These are phyloP conservation scores for Cadophora gregata DNA, from an alignment of 2,329 filamentous ascomycete species.

Conservation along the genomic window DNA sequence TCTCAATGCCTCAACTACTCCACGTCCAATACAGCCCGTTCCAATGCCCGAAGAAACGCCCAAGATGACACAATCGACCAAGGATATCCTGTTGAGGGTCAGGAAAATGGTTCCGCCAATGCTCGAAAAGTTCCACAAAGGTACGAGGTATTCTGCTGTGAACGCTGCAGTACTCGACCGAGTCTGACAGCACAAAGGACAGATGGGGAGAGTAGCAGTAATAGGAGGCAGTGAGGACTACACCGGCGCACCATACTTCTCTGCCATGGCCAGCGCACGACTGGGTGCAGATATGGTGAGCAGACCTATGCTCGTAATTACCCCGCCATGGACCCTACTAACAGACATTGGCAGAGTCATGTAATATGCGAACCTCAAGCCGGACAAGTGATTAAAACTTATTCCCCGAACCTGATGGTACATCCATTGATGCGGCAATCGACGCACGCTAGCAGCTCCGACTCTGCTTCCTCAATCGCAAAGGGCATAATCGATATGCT, in stretches of 20 bases:
- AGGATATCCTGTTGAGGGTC: conserved; percentile 78
- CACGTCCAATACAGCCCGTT: not conserved
- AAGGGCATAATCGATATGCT: conserved; percentile 79
- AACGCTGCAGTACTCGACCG: not conserved
- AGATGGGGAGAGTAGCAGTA: conserved; percentile 89
- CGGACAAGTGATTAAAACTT: conserved; percentile 90
- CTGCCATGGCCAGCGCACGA: conserved; percentile 92
- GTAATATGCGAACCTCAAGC: conserved; percentile 94
- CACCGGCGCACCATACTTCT: conserved; percentile 97
- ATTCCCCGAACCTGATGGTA: conserved; percentile 98
- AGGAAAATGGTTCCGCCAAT: conserved; percentile 93
- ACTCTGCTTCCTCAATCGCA: conserved; percentile 66
- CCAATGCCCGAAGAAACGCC: conserved; percentile 42
- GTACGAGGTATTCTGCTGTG: conserved; percentile 50
- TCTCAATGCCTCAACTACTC: not conserved
- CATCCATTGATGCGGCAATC: conserved; percentile 92
- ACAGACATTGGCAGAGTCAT: conserved; percentile 66
- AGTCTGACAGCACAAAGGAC: conserved; percentile 56
- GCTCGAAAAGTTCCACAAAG: conserved; percentile 96
- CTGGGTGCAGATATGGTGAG: conserved; percentile 88
- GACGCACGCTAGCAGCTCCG: conserved; percentile 56
- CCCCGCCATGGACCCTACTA: conserved; percentile 21
- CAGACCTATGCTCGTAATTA: not conserved
- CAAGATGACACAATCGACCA: conserved; percentile 72
- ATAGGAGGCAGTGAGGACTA: conserved; percentile 97